Percentiles rank a stretch among this genome's conserved stretches.
Evolutionary conservation across 768 basidiomycete genomes (phyloP).

Genomic region (Leccinum olivaceopallidum): DNA sequence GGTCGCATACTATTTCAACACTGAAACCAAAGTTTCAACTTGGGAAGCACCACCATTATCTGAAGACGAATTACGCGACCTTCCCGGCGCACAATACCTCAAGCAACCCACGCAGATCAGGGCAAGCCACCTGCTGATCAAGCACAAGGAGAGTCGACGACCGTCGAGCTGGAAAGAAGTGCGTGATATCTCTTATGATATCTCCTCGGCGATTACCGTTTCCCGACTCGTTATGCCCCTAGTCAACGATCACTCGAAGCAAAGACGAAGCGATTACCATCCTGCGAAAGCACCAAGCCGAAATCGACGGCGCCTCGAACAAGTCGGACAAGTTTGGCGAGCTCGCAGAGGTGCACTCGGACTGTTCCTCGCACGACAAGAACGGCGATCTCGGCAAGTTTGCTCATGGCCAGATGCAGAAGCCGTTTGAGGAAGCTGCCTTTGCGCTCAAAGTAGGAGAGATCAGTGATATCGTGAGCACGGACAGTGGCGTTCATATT

Average conservation of each 20-base stretch:
- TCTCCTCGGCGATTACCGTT: neutral
- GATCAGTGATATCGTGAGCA: constrained; percentile 80
- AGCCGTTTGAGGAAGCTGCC: constrained; percentile 91
- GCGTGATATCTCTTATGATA: constrained; percentile 23
- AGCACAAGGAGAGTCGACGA: constrained; percentile 79
- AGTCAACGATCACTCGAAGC: constrained; percentile 73
- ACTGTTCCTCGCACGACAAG: constrained; percentile 84
- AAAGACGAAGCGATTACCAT: constrained; percentile 90
- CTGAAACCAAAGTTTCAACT: constrained; percentile 61
- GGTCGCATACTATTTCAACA: constrained; percentile 89
- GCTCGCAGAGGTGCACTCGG: constrained; percentile 76
- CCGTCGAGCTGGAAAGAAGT: constrained; percentile 88
- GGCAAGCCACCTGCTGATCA: constrained; percentile 94
- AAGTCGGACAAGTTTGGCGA: constrained; percentile 66
- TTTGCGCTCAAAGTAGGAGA: constrained; percentile 69
- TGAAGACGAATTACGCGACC: constrained; percentile 54
- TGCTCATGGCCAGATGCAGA: constrained; percentile 89
- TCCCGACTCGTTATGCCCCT: constrained; percentile 36
- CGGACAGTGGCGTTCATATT: constrained; percentile 95
- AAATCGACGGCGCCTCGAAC: constrained; percentile 49
- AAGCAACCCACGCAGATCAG: constrained; percentile 60
- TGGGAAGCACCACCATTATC: constrained; percentile 74
- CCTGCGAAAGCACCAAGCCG: constrained; percentile 58
- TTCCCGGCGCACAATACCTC: constrained; percentile 70
- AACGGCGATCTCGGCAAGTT: constrained; percentile 91